These are phyloP conservation scores for Globisporangium ultimum DNA, from an alignment of 352 stramenopile genomes.

Conservation along the genomic window DNA sequence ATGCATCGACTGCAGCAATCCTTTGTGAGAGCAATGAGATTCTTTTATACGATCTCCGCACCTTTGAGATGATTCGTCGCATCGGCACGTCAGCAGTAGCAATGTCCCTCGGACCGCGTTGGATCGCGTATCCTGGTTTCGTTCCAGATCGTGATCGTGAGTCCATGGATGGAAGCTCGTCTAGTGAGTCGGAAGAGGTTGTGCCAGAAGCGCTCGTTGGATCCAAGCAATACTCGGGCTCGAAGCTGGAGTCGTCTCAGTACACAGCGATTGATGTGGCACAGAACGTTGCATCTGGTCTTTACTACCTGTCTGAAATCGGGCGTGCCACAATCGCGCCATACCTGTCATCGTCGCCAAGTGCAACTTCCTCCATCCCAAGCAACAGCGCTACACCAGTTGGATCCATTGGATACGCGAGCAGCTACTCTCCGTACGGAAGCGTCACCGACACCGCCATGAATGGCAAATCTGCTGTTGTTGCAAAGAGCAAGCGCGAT, in stretches of 20 bases:
- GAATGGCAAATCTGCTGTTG: slow-evolving; percentile 2
- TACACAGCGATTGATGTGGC: slow-evolving; percentile 80
- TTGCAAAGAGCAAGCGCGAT: slow-evolving; percentile 10
- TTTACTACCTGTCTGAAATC: slow-evolving; percentile 85
- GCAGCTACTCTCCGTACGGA: slow-evolving; percentile 12
- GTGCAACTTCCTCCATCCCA: slow-evolving; percentile 15
- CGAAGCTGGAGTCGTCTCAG: slow-evolving; percentile 23
- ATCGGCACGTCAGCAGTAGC: slow-evolving; percentile 52
- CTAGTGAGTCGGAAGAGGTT: slow-evolving; percentile 49
- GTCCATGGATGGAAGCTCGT: slow-evolving; percentile 18
- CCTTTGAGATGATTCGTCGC: slow-evolving; percentile 37
- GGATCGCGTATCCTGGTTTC: slow-evolving; percentile 65
- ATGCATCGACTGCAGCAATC: slow-evolving; percentile 44
- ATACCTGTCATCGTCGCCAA: slow-evolving; percentile 68
- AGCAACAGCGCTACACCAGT: slow-evolving; percentile 15
- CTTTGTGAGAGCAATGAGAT: slow-evolving; percentile 71
- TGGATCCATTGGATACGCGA: slow-evolving; percentile 17
- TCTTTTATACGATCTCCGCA: slow-evolving; percentile 56
- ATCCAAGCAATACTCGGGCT: slow-evolving; percentile 10
- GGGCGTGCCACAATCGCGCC: slow-evolving; percentile 61
- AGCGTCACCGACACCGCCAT: slow-evolving; percentile 5
- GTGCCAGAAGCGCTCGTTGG: slow-evolving; percentile 25
- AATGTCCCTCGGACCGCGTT: slow-evolving; percentile 64
- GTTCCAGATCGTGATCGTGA: slow-evolving; percentile 21
- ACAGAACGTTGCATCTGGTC: slow-evolving; percentile 82